These are phyloP conservation scores for Aspergillus neotritici DNA, from an alignment of 2,329 filamentous ascomycete genomes.

Conservation along the genomic window DNA sequence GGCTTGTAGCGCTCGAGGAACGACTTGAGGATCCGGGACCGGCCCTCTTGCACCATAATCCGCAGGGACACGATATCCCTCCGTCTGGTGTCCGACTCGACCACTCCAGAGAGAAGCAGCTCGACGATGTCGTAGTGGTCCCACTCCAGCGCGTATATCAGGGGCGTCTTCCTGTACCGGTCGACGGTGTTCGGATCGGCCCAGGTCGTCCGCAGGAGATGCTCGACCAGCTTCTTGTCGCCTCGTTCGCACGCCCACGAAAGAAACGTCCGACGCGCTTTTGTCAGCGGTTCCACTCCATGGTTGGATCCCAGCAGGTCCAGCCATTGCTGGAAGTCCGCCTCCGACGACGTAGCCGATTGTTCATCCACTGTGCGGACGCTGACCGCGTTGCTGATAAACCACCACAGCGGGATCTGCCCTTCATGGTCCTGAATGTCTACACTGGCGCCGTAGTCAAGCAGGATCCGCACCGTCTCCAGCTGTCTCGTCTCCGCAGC, in stretches of 20 bases:
- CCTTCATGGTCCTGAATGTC: constrained; percentile 12
- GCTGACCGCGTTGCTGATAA: constrained; percentile 4
- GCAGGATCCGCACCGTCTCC: constrained; percentile 1
- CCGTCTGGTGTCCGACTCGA: neutral
- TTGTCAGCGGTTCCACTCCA: constrained; percentile 10
- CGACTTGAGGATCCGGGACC: constrained; percentile 9
- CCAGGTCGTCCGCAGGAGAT: constrained; percentile 10
- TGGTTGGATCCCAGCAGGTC: constrained; percentile 3
- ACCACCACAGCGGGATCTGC: constrained; percentile 13
- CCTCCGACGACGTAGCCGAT: neutral
- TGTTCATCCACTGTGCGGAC: neutral
- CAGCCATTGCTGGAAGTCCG: constrained; percentile 10
- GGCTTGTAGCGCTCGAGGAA: constrained; percentile 12
- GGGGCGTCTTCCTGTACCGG: constrained; percentile 11
- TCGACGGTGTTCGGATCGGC: constrained; percentile 13
- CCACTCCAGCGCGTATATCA: constrained; percentile 14
- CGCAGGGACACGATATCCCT: constrained; percentile 11
- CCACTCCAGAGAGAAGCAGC: constrained; percentile 7
- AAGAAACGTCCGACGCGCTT: constrained; percentile 12
- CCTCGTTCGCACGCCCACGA: constrained; percentile 14
- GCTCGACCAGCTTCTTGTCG: constrained; percentile 4
- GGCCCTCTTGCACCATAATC: constrained; percentile 11
- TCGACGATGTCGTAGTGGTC: constrained; percentile 12
- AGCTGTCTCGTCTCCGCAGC: constrained; percentile 9
- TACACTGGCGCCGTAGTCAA: constrained; percentile 5